phyloP scores from a whole-genome alignment of 2,329 filamentous ascomycete genomes.

The Leptographium flavum region DNA sequence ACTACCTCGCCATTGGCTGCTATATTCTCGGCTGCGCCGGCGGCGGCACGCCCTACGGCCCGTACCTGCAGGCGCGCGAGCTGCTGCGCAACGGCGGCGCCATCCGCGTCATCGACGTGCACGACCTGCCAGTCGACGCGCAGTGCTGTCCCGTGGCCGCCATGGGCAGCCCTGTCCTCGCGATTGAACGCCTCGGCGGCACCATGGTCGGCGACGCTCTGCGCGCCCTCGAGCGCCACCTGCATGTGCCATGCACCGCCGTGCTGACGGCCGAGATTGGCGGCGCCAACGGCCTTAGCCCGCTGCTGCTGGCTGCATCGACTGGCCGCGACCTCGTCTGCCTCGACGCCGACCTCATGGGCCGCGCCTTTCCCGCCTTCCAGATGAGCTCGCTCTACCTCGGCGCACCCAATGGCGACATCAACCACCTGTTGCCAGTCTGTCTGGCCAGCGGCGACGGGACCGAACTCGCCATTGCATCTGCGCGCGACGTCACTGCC shows the following conservation, averaged over 20 bases:
- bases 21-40: conserved; percentile 33
- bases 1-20: too few relatives aligned
- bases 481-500: too few relatives aligned
- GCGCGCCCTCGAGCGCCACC: conserved; percentile 19
- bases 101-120: conserved; percentile 23
- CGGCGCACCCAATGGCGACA: too few relatives aligned
- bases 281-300: conserved; percentile 34
- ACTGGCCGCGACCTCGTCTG: conserved; percentile 19
- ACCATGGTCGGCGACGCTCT: conserved; percentile 24
- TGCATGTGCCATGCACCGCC: too few relatives aligned
- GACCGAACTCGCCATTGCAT: too few relatives aligned
- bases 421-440: too few relatives aligned
- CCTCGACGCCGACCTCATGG: conserved; percentile 25
- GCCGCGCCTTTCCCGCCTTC: too few relatives aligned
- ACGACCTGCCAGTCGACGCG: conserved; percentile 26
- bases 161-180: conserved; percentile 27
- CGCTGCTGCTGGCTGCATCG: conserved; percentile 21
- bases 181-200: conserved; percentile 24
- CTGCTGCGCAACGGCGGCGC: conserved; percentile 23
- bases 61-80: conserved; percentile 21
- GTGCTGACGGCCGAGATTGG: too few relatives aligned
- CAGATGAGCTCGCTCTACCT: too few relatives aligned
- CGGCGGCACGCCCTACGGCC: conserved; percentile 24
- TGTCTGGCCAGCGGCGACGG: conserved; percentile 24
- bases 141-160: conserved; percentile 28